phyloP scores from a whole-genome alignment of 495 filamentous ascomycete species.

The Podospora anserina region DNA sequence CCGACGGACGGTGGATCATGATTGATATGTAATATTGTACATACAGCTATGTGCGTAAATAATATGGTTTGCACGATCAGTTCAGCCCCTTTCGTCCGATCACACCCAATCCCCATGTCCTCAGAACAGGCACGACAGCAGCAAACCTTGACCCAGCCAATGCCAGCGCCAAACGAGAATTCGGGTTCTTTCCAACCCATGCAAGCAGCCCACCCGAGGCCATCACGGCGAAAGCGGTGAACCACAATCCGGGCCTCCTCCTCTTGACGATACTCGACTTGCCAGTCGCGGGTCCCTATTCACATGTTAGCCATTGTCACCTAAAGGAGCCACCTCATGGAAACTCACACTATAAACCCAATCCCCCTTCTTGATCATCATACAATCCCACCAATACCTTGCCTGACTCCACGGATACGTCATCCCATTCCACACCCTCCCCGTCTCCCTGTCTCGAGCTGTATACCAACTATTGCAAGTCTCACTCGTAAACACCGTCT shows the following conservation, averaged over 20 bases:
- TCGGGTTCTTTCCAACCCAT: neutral
- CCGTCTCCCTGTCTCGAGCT: neutral
- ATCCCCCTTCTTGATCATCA: conserved; percentile 14
- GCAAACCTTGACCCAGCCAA: neutral
- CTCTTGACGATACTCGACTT: conserved; percentile 1
- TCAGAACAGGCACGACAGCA: neutral
- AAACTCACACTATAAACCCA: conserved; percentile 18
- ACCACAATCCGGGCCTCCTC: neutral
- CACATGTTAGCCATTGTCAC: neutral
- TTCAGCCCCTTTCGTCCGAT: neutral
- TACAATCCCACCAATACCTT: conserved; percentile 16
- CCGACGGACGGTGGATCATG: neutral
- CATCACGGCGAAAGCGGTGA: neutral
- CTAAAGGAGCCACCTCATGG: neutral
- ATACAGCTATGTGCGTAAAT: neutral
- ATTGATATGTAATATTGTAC: neutral
- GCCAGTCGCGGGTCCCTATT: neutral
- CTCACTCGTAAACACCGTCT: conserved; percentile 30
- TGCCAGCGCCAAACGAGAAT: neutral
- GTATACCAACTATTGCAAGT: conserved; percentile 46
- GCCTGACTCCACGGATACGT: conserved; percentile 23
- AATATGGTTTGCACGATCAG: neutral
- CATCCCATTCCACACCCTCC: conserved; percentile 20
- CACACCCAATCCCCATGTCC: neutral
- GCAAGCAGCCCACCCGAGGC: neutral